Percentiles rank a stretch among this genome's conserved stretches.
Evolutionary conservation across 2,329 filamentous ascomycete genomes (phyloP).

Genomic region (Phialophora expanda): DNA sequence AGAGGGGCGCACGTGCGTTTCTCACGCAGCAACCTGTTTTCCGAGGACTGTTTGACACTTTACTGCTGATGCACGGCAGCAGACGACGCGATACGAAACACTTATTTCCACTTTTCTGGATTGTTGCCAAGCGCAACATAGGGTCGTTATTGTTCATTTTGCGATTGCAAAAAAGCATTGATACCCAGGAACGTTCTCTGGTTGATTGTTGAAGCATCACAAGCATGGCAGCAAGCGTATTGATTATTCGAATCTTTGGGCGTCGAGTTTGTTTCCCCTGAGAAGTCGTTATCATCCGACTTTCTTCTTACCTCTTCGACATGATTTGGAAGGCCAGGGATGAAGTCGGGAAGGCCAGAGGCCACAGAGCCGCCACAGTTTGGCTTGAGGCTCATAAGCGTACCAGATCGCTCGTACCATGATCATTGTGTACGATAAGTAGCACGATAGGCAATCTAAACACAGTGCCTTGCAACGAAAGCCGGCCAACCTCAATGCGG

Average conservation of each 20-base stretch:
- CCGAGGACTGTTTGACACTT: neutral
- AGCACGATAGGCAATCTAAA: neutral
- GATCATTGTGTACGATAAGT: neutral
- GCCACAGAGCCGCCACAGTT: neutral
- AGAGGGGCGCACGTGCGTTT: neutral
- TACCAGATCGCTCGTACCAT: neutral
- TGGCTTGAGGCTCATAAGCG: neutral
- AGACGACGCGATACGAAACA: neutral
- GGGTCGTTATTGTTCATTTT: conserved; percentile 7
- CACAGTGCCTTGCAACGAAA: neutral
- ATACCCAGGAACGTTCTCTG: conserved; percentile 7
- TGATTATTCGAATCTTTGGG: neutral
- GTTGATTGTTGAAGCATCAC: neutral
- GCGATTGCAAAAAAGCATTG: conserved; percentile 7
- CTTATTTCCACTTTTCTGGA: neutral
- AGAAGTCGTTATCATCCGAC: neutral
- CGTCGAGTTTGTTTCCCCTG: neutral
- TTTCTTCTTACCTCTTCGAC: neutral
- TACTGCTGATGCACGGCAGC: neutral
- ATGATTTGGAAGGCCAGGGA: neutral
- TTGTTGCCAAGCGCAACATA: conserved; percentile 2
- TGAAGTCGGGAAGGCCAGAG: neutral
- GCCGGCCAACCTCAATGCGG: neutral
- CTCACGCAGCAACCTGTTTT: neutral
- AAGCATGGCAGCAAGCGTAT: conserved; percentile 9